Percentiles rank a stretch among this genome's conserved stretches.
Conservation (phyloP, 805 yeast species). For the Kuraishia capsulata region DNA sequence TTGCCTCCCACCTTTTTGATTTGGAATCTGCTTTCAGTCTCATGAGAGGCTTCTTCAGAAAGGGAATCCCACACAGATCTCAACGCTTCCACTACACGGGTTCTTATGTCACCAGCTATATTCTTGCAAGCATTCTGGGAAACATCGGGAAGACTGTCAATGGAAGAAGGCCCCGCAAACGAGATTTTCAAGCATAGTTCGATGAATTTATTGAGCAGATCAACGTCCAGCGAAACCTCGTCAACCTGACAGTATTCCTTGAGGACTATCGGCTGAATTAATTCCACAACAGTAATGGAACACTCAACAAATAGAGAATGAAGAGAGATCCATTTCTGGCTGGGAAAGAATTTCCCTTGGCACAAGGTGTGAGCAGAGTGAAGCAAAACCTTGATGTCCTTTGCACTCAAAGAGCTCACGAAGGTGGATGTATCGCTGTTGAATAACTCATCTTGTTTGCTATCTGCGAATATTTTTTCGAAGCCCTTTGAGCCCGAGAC, state of each 20-base stretch:
- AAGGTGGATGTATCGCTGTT: neutral
- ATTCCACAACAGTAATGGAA: constrained; percentile 41
- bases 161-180: constrained; percentile 57
- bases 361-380: constrained; percentile 23
- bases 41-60: constrained; percentile 52
- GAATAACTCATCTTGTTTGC: neutral
- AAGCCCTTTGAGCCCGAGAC: constrained; percentile 5
- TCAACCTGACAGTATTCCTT: constrained; percentile 10
- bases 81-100: constrained; percentile 45
- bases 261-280: constrained; percentile 22
- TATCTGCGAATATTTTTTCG: neutral
- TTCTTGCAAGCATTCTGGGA: constrained; percentile 63
- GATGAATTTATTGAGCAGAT: constrained; percentile 31
- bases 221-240: neutral
- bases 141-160: constrained; percentile 62
- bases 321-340: constrained; percentile 65
- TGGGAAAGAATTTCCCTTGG: constrained; percentile 54
- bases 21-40: constrained; percentile 49
- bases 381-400: neutral
- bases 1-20: constrained; percentile 57
- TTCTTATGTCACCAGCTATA: constrained; percentile 56
- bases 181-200: constrained; percentile 48
- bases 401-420: neutral
- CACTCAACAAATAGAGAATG: constrained; percentile 50
- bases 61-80: constrained; percentile 65